phyloP scores from a whole-genome alignment of 2,329 filamentous ascomycete species.

The Parafenestella ontariensis region DNA sequence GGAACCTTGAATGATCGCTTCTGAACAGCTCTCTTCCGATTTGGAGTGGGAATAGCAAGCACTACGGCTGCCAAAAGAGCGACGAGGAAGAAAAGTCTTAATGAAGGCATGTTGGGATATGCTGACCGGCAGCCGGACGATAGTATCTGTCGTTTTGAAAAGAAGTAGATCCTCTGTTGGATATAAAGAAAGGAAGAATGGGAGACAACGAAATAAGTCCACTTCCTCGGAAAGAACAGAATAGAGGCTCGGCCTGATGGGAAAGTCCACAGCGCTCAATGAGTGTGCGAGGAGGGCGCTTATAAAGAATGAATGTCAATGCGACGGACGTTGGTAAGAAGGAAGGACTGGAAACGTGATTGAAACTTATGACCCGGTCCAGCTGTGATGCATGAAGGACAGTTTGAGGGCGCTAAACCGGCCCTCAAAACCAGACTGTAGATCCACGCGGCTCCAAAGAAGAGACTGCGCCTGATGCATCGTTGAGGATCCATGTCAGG shows the following conservation, averaged over 20 bases:
- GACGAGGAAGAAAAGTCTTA: slow-evolving; percentile 52
- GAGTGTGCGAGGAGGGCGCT: slow-evolving; percentile 32
- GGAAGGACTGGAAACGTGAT: slow-evolving; percentile 29
- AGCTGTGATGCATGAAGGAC: slow-evolving; percentile 28
- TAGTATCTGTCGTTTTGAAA: slow-evolving; percentile 22
- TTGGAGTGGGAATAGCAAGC: slow-evolving; percentile 54
- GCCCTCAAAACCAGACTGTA: slow-evolving; percentile 15
- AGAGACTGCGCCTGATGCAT: slow-evolving; percentile 18
- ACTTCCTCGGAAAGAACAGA: slow-evolving; percentile 28
- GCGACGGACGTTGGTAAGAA: slow-evolving; percentile 13
- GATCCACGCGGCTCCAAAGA: slow-evolving; percentile 24
- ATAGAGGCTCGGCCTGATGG: slow-evolving; percentile 42
- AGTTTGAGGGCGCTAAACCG: slow-evolving; percentile 25
- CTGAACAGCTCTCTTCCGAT: slow-evolving; percentile 44
- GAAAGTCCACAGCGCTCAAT: slow-evolving; percentile 29
- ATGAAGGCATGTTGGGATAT: slow-evolving; percentile 46
- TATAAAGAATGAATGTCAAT: slow-evolving; percentile 36
- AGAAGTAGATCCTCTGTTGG: background rate
- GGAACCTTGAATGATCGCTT: slow-evolving; percentile 69
- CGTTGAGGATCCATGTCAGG: slow-evolving; percentile 12
- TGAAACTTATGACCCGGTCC: slow-evolving; percentile 20
- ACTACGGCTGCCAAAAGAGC: slow-evolving; percentile 58
- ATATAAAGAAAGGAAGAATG: slow-evolving; percentile 27
- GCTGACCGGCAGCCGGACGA: slow-evolving; percentile 50
- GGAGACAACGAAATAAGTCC: slow-evolving; percentile 19